phyloP scores from a whole-genome alignment of 106 monocot species.

The Dioscorea dumetorum region DNA sequence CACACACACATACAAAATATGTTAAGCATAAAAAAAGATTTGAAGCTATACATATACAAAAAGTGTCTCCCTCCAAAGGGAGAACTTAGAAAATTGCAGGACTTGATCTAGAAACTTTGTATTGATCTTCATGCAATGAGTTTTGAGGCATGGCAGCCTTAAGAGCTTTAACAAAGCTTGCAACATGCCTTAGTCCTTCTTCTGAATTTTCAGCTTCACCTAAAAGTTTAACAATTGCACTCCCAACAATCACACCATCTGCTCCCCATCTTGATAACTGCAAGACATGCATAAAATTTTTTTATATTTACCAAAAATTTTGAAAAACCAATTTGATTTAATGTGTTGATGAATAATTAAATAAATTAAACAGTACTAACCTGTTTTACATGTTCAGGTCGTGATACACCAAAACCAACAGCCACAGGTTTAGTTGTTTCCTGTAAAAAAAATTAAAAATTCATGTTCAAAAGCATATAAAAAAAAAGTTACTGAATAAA shows the following conservation, averaged over 20 bases:
- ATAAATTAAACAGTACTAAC: neutral
- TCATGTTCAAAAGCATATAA: too few relatives aligned
- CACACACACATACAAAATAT: too few relatives aligned
- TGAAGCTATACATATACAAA: too few relatives aligned
- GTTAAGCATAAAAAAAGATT: too few relatives aligned
- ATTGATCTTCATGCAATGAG: too few relatives aligned
- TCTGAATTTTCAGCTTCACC: conserved; percentile 47
- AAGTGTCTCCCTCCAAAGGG: too few relatives aligned
- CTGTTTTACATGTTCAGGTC: neutral
- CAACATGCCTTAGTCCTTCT: conserved; percentile 50
- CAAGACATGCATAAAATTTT: neutral
- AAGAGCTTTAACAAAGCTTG: conserved; percentile 40
- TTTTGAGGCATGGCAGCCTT: conserved; percentile 21
- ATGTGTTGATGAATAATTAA: too few relatives aligned
- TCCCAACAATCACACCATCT: conserved; percentile 78
- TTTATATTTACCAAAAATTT: too few relatives aligned
- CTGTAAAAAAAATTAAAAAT: neutral
- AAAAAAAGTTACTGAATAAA: too few relatives aligned
- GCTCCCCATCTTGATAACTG: conserved; percentile 77
- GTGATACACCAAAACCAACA: neutral
- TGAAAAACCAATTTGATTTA: too few relatives aligned
- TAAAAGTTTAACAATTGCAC: conserved; percentile 55
- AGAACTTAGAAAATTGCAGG: too few relatives aligned
- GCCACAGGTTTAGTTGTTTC: neutral
- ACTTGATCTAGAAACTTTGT: too few relatives aligned